Evolutionary conservation across 441 rosid species (phyloP).

Genomic region (Populus hybrid): DNA sequence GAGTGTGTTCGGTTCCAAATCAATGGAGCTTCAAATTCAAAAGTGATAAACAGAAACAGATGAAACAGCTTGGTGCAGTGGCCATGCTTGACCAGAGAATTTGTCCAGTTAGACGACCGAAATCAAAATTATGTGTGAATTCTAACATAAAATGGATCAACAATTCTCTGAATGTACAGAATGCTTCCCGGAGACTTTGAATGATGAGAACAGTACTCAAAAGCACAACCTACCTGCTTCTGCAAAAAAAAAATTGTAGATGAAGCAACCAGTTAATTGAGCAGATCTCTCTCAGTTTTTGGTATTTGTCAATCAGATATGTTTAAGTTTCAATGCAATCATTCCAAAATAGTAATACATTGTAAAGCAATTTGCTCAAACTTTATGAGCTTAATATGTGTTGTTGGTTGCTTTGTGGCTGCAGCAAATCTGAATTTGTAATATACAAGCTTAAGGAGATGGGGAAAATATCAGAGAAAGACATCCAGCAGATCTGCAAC

Average conservation of each 20-base stretch:
- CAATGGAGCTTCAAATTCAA: not conserved
- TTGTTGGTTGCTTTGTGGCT: constrained; percentile 15
- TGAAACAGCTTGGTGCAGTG: not conserved
- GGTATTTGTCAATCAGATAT: not conserved
- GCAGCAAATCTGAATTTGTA: constrained; percentile 66
- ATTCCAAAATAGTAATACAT: not conserved
- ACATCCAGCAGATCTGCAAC: constrained; percentile 45
- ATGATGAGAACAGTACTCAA: not conserved
- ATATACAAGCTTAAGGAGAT: constrained; percentile 70
- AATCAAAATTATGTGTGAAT: not conserved
- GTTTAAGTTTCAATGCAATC: not conserved
- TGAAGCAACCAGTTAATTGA: not conserved
- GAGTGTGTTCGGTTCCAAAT: not conserved
- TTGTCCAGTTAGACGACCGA: not conserved
- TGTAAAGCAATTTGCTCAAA: not conserved
- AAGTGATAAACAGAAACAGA: not conserved
- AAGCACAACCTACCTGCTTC: not conserved
- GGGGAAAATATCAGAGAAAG: constrained; percentile 58
- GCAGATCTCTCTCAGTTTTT: not conserved
- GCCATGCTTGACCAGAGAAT: not conserved
- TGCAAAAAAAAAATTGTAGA: not conserved
- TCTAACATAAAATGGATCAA: not conserved
- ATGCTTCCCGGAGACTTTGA: not conserved
- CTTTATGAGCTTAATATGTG: not conserved
- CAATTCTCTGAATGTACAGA: not conserved